Evolutionary conservation across 306 rosid species (phyloP).

Genomic region (Dalbergia cochinchinensis): DNA sequence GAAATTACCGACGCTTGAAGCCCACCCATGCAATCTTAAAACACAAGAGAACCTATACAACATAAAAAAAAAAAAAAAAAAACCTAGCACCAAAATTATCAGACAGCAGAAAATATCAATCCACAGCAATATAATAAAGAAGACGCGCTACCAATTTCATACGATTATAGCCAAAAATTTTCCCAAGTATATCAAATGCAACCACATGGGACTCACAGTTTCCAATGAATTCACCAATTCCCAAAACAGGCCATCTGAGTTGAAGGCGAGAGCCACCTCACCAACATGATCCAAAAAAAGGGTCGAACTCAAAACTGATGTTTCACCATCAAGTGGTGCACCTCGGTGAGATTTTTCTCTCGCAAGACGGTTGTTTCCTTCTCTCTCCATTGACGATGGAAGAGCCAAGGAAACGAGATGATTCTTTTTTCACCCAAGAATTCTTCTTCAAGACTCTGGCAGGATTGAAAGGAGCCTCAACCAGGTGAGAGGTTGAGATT

Average conservation of each 20-base stretch:
- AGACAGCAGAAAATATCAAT: slow-evolving; percentile 24
- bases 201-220: slow-evolving; percentile 49
- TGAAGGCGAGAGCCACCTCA: slow-evolving; percentile 62
- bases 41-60: background rate
- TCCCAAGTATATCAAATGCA: slow-evolving; percentile 22
- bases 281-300: slow-evolving; percentile 75
- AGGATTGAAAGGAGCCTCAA: slow-evolving; percentile 16
- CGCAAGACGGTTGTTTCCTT: slow-evolving; percentile 44
- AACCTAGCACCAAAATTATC: background rate
- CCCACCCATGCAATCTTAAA: background rate
- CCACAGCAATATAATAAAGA: background rate
- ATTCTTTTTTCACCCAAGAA: background rate
- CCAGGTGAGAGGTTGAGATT: slow-evolving; percentile 14
- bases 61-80: too few species aligned
- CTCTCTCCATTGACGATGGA: slow-evolving; percentile 61
- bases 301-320: slow-evolving; percentile 56
- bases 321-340: slow-evolving; percentile 40
- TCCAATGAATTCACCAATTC: slow-evolving; percentile 50
- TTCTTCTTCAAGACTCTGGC: background rate
- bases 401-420: slow-evolving; percentile 63
- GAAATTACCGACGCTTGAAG: background rate
- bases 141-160: slow-evolving; percentile 23
- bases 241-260: slow-evolving; percentile 79
- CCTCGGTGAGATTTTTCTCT: slow-evolving; percentile 43
- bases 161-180: background rate